Percentiles rank a stretch among this genome's conserved stretches.
phyloP scores from a whole-genome alignment of 805 yeast species.

The Dipodascus geniculatus region DNA sequence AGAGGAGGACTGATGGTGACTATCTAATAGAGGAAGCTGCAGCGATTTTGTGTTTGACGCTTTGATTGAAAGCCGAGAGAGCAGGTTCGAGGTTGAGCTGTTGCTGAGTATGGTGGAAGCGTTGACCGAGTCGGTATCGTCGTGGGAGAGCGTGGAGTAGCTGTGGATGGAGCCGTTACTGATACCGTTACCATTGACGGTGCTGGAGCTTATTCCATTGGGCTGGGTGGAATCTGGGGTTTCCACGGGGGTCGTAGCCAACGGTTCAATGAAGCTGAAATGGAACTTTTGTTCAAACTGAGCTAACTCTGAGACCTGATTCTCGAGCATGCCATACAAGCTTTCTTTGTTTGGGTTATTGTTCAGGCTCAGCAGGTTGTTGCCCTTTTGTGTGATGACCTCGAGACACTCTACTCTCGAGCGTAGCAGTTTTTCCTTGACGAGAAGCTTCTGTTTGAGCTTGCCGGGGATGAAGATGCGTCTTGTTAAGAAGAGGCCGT shows the following conservation, averaged over 20 bases:
- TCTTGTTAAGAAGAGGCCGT: not conserved
- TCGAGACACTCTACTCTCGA: not conserved
- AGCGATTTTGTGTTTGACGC: not conserved
- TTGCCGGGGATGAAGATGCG: not conserved
- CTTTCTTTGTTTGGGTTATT: not conserved
- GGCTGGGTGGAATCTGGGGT: not conserved
- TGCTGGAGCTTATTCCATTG: no score
- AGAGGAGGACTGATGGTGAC: not conserved
- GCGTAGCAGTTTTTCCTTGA: not conserved
- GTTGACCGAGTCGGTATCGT: not conserved
- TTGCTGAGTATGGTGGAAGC: not conserved
- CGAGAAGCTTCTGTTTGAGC: not conserved
- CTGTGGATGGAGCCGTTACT: not conserved
- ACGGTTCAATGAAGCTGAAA: not conserved
- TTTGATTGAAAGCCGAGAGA: not conserved
- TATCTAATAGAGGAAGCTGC: not conserved
- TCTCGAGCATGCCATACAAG: not conserved
- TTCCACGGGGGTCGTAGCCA: not conserved
- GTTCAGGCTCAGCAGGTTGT: not conserved
- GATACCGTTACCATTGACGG: no score
- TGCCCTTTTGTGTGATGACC: not conserved
- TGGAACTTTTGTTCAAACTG: not conserved
- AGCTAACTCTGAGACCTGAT: not conserved
- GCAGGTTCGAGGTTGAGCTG: not conserved
- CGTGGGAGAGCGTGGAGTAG: not conserved